phyloP scores from a whole-genome alignment of 106 monocot genomes.

The Chionographis japonica region DNA sequence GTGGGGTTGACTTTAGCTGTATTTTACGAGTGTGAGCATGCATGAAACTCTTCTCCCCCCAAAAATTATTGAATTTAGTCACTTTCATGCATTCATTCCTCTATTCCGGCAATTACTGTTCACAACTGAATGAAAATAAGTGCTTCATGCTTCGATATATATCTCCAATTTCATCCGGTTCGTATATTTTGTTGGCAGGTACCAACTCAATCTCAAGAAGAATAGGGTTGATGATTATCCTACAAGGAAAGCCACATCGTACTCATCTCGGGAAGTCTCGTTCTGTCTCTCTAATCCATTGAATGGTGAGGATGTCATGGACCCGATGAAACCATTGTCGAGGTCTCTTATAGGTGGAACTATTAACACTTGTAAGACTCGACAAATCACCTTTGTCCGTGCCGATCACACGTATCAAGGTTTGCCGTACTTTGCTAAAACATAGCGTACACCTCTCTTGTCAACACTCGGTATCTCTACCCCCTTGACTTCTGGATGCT shows the following conservation, averaged over 20 bases:
- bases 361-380: conserved; percentile 57
- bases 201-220: conserved; percentile 61
- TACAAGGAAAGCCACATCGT: conserved; percentile 25
- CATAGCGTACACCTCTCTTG: background rate
- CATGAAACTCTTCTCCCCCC: no score
- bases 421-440: conserved; percentile 14
- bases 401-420: conserved; percentile 48
- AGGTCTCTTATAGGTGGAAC: conserved; percentile 61
- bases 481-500: conserved; percentile 1
- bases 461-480: background rate
- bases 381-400: conserved; percentile 40
- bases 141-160: no score
- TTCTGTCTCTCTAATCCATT: conserved; percentile 27
- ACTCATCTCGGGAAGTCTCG: conserved; percentile 27
- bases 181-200: conserved; percentile 24
- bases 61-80: no score
- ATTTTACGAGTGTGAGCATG: no score
- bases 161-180: background rate
- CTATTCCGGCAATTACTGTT: no score
- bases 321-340: conserved; percentile 49
- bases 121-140: no score
- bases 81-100: no score
- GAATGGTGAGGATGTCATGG: conserved; percentile 48
- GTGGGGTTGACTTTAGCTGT: no score
- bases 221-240: conserved; percentile 52